Conservation (phyloP, 768 basidiomycete genomes). For the Tulasnella sp. region DNA sequence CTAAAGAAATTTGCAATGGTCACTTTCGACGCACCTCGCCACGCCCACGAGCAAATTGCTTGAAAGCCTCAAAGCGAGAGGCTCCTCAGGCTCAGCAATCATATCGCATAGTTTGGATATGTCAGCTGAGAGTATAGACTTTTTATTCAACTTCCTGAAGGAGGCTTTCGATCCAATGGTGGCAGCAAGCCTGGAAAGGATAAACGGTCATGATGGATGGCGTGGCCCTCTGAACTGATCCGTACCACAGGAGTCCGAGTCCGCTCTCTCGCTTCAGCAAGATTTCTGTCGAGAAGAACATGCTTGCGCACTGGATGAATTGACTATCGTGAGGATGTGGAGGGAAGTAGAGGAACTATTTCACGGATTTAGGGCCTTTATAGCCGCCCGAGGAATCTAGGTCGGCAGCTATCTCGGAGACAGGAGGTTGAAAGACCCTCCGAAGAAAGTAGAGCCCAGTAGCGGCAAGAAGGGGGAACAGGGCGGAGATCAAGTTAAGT, state of each 20-base stretch:
- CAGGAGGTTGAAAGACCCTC: neutral
- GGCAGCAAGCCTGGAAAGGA: slow-evolving; percentile 73
- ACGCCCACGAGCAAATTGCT: slow-evolving; percentile 90
- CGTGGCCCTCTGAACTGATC: neutral
- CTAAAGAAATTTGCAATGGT: neutral
- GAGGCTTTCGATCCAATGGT: slow-evolving; percentile 87
- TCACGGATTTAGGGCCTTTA: neutral
- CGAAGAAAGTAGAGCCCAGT: neutral
- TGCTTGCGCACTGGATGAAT: slow-evolving; percentile 41
- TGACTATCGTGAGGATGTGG: neutral
- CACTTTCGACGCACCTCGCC: slow-evolving; percentile 61
- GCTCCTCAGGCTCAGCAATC: slow-evolving; percentile 81
- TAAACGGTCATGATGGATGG: slow-evolving; percentile 16
- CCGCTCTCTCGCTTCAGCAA: slow-evolving; percentile 82
- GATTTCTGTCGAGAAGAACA: slow-evolving; percentile 89
- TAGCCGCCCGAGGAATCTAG: neutral
- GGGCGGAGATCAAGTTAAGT: neutral
- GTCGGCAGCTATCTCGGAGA: neutral
- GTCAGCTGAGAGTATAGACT: slow-evolving; percentile 82
- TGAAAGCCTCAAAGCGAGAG: slow-evolving; percentile 81
- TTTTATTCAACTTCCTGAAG: slow-evolving; percentile 79
- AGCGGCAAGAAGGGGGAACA: neutral
- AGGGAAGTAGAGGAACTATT: neutral
- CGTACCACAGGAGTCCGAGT: slow-evolving; percentile 84
- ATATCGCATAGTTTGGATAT: slow-evolving; percentile 78